Conservation (phyloP, 1,284 basidiomycete genomes). For the Irpex sp. region DNA sequence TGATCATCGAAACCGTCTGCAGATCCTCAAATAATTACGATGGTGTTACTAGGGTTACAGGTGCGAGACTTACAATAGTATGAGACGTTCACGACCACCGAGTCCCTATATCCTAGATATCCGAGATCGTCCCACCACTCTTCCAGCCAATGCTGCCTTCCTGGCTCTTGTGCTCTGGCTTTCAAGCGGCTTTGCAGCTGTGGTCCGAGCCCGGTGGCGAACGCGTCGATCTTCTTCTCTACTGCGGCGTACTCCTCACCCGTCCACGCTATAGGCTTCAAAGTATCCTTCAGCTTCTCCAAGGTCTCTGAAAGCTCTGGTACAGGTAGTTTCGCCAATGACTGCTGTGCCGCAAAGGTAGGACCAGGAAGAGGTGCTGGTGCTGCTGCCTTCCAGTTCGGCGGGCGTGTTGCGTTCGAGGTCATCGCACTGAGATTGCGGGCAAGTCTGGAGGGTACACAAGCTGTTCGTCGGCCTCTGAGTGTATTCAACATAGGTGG, state of each 20-base stretch:
- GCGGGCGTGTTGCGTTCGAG: slow-evolving; percentile 20
- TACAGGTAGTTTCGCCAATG: slow-evolving; percentile 63
- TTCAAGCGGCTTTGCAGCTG: slow-evolving; percentile 58
- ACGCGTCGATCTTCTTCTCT: slow-evolving; percentile 58
- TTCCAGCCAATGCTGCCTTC: slow-evolving; percentile 67
- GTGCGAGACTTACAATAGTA: slow-evolving; percentile 63
- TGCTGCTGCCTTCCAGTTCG: slow-evolving; percentile 41
- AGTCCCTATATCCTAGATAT: slow-evolving; percentile 74
- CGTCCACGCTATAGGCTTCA: slow-evolving; percentile 64
- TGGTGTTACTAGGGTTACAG: background rate
- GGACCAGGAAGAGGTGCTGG: slow-evolving; percentile 35
- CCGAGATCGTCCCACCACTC: slow-evolving; percentile 79
- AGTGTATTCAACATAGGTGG: background rate
- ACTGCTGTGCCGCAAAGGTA: slow-evolving; percentile 37
- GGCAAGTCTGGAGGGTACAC: background rate
- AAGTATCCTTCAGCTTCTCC: slow-evolving; percentile 51
- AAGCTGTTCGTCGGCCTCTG: background rate
- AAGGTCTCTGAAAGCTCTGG: slow-evolving; percentile 57
- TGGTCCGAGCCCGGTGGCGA: slow-evolving; percentile 45
- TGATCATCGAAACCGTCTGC: slow-evolving; percentile 74
- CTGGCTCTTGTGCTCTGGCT: slow-evolving; percentile 41
- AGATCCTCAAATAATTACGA: background rate
- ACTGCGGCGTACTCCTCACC: slow-evolving; percentile 52
- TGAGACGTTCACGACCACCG: slow-evolving; percentile 79
- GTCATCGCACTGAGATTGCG: slow-evolving; percentile 6